These are phyloP conservation scores for Blastobotrys indianensis DNA, from an alignment of 1,139 yeast genomes.

Conservation along the genomic window DNA sequence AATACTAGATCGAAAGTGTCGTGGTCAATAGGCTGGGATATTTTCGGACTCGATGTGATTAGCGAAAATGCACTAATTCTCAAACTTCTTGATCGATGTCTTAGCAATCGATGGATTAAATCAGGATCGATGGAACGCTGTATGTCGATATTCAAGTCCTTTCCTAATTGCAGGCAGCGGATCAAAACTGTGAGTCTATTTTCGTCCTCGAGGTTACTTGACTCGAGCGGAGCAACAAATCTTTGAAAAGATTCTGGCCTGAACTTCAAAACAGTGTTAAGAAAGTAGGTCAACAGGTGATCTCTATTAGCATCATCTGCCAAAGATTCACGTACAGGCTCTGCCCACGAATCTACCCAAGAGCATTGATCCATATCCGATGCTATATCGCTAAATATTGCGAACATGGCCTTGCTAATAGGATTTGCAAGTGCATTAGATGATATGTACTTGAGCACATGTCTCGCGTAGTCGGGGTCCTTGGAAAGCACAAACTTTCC, in stretches of 20 bases:
- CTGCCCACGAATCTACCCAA: slow-evolving; percentile 56
- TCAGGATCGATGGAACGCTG: slow-evolving; percentile 36
- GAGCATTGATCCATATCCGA: slow-evolving; percentile 21
- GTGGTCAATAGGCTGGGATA: slow-evolving; percentile 49
- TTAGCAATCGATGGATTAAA: slow-evolving; percentile 38
- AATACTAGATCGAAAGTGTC: slow-evolving; percentile 42
- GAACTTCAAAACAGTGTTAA: slow-evolving; percentile 56
- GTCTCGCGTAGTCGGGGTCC: slow-evolving; percentile 42
- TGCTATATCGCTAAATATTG: slow-evolving; percentile 33
- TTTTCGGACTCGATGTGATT: slow-evolving; percentile 55
- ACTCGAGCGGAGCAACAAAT: slow-evolving; percentile 34
- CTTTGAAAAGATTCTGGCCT: slow-evolving; percentile 40
- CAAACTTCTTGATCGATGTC: slow-evolving; percentile 41
- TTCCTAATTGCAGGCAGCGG: slow-evolving; percentile 59
- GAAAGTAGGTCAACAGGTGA: slow-evolving; percentile 52
- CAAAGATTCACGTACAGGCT: slow-evolving; percentile 37
- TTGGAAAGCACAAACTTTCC: slow-evolving; percentile 38
- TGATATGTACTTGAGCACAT: slow-evolving; percentile 46
- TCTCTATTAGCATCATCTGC: slow-evolving; percentile 35
- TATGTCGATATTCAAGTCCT: slow-evolving; percentile 46
- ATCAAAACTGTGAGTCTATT: slow-evolving; percentile 42
- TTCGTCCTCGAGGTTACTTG: slow-evolving; percentile 22
- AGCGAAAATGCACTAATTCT: slow-evolving; percentile 58
- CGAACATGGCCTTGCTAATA: slow-evolving; percentile 54
- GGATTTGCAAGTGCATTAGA: slow-evolving; percentile 62